A percentile compares a stretch with the other conserved stretches of the same genome.
These are phyloP conservation scores for Sedum album DNA, from an alignment of 164 flowering plant species.

Conservation along the genomic window DNA sequence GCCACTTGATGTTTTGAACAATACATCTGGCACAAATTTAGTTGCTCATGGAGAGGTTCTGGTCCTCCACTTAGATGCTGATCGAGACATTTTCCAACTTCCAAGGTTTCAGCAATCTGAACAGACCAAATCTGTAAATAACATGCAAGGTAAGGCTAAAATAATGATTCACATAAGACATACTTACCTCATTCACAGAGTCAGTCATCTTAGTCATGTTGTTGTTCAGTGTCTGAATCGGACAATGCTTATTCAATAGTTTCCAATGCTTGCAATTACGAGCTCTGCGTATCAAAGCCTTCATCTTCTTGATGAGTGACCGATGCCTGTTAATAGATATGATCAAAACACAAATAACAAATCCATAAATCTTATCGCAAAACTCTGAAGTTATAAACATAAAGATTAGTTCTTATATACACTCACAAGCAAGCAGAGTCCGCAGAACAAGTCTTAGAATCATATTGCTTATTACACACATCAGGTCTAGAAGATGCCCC, in stretches of 20 bases:
- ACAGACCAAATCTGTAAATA: not conserved
- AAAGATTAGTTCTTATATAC: not conserved
- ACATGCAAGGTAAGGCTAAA: not conserved
- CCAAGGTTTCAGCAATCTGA: not conserved
- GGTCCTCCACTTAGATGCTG: constrained; percentile 3
- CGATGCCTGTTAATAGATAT: constrained; percentile 32
- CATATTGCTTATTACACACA: constrained; percentile 16
- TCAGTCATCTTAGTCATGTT: constrained; percentile 9
- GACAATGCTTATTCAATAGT: constrained; percentile 62
- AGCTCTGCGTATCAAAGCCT: constrained; percentile 37
- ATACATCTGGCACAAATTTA: constrained; percentile 22
- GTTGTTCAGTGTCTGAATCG: constrained; percentile 16
- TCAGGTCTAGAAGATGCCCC: constrained; percentile 26
- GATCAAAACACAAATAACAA: not conserved
- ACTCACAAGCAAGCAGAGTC: constrained; percentile 64
- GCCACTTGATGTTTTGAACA: constrained; percentile 59
- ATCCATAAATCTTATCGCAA: not conserved
- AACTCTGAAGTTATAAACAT: not conserved
- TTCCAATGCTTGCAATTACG: constrained; percentile 28
- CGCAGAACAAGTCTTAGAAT: constrained; percentile 19
- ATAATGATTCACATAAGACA: constrained; percentile 7
- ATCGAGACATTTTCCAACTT: constrained; percentile 4
- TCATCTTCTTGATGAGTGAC: constrained; percentile 36
- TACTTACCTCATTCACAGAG: constrained; percentile 27
- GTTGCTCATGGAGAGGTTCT: constrained; percentile 11